Base-by-base conservation (phyloP, 169 alveolate species). In the Hammondia hammondi region DNA sequence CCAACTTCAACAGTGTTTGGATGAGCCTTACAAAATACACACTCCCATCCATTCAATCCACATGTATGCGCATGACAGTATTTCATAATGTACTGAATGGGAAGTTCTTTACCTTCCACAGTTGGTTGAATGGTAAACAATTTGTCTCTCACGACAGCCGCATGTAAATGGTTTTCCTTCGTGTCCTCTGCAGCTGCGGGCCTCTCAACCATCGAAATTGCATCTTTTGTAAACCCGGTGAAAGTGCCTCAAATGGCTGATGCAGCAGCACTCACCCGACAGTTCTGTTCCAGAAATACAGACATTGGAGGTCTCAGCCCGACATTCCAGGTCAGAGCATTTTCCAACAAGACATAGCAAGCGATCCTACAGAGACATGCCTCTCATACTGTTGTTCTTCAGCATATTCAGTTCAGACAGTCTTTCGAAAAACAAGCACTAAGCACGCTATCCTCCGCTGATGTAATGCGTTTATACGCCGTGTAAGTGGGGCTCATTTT, bases 201-300 rank as follows among this genome's bases (percentile, higher is more conserved):
- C 21, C 91, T 96, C 29, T 35, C 92, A 89, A 96, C 96, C 0
- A 97, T 98, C 37, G 99, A 98, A 92, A 96, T 96, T 0, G 97
- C 98, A 9, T 93, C 97, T 37, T 98, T 98, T 92, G 99, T 98
- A 19, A 96, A 97, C 39, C 97, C 98, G 37, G 97, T 97, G 94
- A 95, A 97, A 96, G 98, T 98, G 27, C 99, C 99, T 37, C 95
- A 91, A 37, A 48, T 82, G 89, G 67, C 85, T 14, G 52, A 73
- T 2, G 85, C 85, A 14, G 48, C 85, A 73, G 39, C 43, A 12
- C 85, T 73, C 85, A 73, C 85, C 7, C 24, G 85, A 3, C 85
- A 73, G 48, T 73, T 73, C 85, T 73, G 85, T 32, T 35, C 72
- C 19, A 24, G n/a, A 61, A 85, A 2, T 21, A 43, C 7, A n/a